A percentile compares a stretch with the other conserved stretches of the same genome.
Evolutionary conservation across 768 basidiomycete genomes (phyloP).

Genomic region (Podaxis rugospora): DNA sequence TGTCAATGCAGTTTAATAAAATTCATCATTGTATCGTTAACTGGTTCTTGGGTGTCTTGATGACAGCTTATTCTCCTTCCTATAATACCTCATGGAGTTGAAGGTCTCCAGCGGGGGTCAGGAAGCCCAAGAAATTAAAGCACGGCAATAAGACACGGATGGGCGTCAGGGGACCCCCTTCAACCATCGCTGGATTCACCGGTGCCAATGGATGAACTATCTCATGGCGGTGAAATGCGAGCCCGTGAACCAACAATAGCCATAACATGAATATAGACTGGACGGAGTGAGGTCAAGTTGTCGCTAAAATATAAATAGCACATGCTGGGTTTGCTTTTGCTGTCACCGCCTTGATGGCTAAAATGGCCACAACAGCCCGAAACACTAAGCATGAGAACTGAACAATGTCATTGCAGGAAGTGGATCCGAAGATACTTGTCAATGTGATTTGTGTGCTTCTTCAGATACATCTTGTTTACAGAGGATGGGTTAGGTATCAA

Average conservation of each 20-base stretch:
- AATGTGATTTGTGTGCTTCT: not conserved
- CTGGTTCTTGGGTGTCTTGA: not conserved
- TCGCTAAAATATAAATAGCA: not conserved
- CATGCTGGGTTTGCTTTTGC: not conserved
- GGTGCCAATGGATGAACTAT: not conserved
- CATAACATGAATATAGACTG: not conserved
- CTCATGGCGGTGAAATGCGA: not conserved
- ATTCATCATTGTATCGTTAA: not conserved
- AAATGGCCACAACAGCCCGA: not conserved
- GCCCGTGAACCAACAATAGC: slow-evolving; percentile 6
- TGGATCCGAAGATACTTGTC: slow-evolving; percentile 4
- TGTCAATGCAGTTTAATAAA: not conserved
- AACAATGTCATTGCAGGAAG: not conserved
- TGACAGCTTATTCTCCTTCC: not conserved
- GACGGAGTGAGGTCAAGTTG: not conserved
- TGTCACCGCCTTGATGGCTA: not conserved
- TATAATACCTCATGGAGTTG: not conserved
- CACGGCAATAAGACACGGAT: not conserved
- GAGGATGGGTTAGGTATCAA: not conserved
- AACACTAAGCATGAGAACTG: slow-evolving; percentile 10
- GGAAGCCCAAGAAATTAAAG: not conserved
- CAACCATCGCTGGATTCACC: not conserved
- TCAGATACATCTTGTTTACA: not conserved
- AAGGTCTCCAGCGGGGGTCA: not conserved
- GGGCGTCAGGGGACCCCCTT: not conserved